Base-by-base conservation (phyloP, 805 yeast genomes). In the Starmerella sp. region DNA sequence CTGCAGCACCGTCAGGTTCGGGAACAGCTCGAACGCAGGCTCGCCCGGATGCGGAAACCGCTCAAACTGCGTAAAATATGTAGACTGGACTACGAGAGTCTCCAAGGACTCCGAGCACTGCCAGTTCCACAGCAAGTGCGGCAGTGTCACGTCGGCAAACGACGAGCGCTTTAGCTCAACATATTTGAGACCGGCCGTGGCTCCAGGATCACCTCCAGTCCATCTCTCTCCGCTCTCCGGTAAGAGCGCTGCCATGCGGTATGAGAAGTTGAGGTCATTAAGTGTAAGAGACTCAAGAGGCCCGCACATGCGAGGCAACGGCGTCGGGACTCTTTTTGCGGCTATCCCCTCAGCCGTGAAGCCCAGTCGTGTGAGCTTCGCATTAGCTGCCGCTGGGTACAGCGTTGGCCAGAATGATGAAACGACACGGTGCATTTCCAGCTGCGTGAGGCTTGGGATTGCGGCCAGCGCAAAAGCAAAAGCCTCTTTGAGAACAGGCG, bases 111-210 rank as follows among this genome's bases (percentile, higher is more conserved):
- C 34, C 8, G 41, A 35, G 50, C 62, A 57, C 28, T 55, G 56
- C 54, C 57, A 58, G 28, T 37, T 28, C 17, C 32, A 37, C 5
- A 61, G 32, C 6, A 61, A 47, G 32, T 54, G 59, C 6, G 56
- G 41, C 22, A 58, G 42, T 8, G 48, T 50, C 36, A 41, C 11
- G 8, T 54, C 59, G 1, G 22, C 39, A 13, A 60, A 32, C 5
- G 35, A 22, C 3, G 51, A 38, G 29, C 61, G 52, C 31, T 61
- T 61, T 29, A 61, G 38, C 55, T 61, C 64, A 4, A 61, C 15
- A 39, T 60, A 61, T 36, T 41, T 42, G 10, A 60, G 51, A 8
- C 51, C 13, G 17, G 30, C 17, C 17, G 49, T 47, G 9, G 52
- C 46, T 1, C 48, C 36, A 8, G 35, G 39, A 2, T 45, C 28